Evolutionary conservation across 306 rosid species (phyloP).

Genomic region (Gleditsia sinensis): DNA sequence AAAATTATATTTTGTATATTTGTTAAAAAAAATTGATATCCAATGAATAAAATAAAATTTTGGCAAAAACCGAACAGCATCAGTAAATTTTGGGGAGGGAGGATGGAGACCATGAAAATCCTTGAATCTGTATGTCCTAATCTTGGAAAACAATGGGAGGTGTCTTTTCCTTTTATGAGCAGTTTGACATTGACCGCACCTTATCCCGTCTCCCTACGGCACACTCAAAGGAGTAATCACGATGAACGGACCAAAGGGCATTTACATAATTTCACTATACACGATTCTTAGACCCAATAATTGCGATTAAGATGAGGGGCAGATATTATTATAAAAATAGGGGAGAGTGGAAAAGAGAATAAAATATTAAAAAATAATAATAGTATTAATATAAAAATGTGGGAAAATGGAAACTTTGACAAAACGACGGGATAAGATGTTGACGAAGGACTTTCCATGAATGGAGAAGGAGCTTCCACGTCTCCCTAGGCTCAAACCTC

Average conservation of each 20-base stretch:
- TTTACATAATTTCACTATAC: neutral
- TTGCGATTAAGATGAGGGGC: slow-evolving; percentile 7
- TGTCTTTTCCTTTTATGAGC: neutral
- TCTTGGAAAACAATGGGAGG: neutral
- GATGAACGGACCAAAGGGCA: neutral
- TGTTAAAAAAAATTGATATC: no score
- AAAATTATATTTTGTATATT: no score
- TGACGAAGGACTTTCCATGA: slow-evolving; percentile 28
- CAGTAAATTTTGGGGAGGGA: neutral
- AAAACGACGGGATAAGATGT: slow-evolving; percentile 8
- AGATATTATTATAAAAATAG: neutral
- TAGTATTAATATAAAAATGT: neutral
- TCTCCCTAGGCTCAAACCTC: slow-evolving; percentile 54
- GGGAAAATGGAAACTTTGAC: slow-evolving; percentile 18
- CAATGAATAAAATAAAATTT: no score
- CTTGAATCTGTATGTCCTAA: neutral
- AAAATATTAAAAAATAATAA: neutral
- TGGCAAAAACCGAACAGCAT: neutral
- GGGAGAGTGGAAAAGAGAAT: neutral
- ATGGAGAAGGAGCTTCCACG: slow-evolving; percentile 65
- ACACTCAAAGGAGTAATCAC: neutral
- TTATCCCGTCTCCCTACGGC: neutral
- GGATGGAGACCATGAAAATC: neutral
- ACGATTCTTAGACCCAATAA: slow-evolving; percentile 27
- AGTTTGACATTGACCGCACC: neutral